phyloP scores from a whole-genome alignment of 208 protist species.

The Crithidia brevicula region DNA sequence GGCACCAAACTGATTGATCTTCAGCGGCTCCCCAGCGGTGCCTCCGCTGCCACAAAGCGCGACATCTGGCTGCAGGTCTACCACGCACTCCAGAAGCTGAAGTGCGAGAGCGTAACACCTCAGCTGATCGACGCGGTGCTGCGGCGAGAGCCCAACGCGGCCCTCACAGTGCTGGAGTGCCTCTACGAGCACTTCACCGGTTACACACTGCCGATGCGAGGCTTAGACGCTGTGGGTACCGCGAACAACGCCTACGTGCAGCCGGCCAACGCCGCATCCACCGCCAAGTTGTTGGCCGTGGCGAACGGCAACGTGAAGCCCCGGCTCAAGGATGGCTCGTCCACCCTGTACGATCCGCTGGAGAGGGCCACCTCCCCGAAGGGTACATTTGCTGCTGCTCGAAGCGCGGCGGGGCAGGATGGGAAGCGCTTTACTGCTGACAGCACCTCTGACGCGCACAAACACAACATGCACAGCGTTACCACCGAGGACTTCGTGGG shows the following conservation, averaged over 20 bases:
- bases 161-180: constrained; percentile 59
- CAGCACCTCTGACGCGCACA: too few relatives aligned
- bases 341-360: constrained; percentile 5
- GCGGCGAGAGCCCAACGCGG: constrained; percentile 61
- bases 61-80: constrained; percentile 90
- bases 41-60: constrained; percentile 70
- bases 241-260: constrained; percentile 23
- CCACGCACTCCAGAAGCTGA: constrained; percentile 49
- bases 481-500: not conserved
- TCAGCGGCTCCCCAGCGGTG: constrained; percentile 61
- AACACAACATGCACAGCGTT: too few relatives aligned
- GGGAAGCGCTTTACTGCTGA: too few relatives aligned
- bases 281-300: constrained; percentile 16
- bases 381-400: not conserved
- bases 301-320: not conserved
- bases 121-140: constrained; percentile 70
- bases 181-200: constrained; percentile 85
- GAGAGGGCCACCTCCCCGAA: not conserved
- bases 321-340: not conserved
- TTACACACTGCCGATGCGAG: constrained; percentile 40
- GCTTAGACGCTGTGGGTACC: constrained; percentile 25
- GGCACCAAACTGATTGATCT: constrained; percentile 27
- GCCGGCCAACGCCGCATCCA: constrained; percentile 24
- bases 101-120: constrained; percentile 47
- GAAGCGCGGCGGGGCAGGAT: not conserved